These are phyloP conservation scores for Flaveria brownii DNA, from an alignment of 129 eudicot genomes.

Conservation along the genomic window DNA sequence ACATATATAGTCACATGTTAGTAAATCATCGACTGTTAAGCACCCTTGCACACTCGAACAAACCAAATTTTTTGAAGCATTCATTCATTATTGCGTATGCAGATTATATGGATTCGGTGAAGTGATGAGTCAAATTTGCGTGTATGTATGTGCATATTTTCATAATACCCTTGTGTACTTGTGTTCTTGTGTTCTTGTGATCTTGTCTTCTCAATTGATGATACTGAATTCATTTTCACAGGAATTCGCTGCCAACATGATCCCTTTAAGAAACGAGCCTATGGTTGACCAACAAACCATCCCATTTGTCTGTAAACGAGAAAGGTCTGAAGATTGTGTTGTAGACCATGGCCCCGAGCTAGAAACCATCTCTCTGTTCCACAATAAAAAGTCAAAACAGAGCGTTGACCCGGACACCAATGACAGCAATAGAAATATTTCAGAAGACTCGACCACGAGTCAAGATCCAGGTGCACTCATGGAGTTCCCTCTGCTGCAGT, in stretches of 20 bases:
- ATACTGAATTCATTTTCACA: slow-evolving; percentile 29
- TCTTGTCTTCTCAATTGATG: slow-evolving; percentile 15
- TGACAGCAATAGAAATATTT: slow-evolving; percentile 47
- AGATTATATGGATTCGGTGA: not conserved
- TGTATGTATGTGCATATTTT: not conserved
- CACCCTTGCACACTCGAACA: not conserved
- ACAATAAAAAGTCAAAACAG: slow-evolving; percentile 52
- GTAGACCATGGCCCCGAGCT: slow-evolving; percentile 38
- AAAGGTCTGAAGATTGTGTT: slow-evolving; percentile 54
- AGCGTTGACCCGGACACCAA: slow-evolving; percentile 48
- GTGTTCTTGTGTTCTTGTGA: not conserved
- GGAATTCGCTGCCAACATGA: slow-evolving; percentile 38
- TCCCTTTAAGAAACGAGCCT: slow-evolving; percentile 37
- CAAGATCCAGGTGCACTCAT: slow-evolving; percentile 53
- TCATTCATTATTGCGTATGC: not conserved
- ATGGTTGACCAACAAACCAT: slow-evolving; percentile 32
- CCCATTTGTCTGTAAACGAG: slow-evolving; percentile 67
- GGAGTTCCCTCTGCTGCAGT: slow-evolving; percentile 62
- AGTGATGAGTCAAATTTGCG: not conserved
- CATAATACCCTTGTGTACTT: not conserved
- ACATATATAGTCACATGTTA: not conserved
- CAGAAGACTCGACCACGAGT: slow-evolving; percentile 71
- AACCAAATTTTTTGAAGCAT: no score
- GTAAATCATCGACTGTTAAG: not conserved
- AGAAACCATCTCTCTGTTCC: slow-evolving; percentile 54